phyloP scores from a whole-genome alignment of 1,284 basidiomycete species.

The Agaricales sp. region DNA sequence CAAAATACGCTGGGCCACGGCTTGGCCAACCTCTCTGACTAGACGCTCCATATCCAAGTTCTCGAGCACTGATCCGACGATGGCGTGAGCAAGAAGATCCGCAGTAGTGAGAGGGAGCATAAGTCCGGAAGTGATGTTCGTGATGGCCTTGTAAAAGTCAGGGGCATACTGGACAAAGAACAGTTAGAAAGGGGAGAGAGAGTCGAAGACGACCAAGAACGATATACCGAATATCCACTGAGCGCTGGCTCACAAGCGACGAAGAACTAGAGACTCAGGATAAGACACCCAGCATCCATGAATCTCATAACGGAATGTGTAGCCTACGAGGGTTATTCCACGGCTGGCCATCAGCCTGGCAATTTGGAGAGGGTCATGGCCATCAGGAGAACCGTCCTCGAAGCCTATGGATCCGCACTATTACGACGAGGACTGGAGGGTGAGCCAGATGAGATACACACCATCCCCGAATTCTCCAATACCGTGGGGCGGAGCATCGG shows the following conservation, averaged over 20 bases:
- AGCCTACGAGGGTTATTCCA: conserved; percentile 80
- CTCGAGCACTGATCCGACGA: conserved; percentile 94
- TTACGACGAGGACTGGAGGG: conserved; percentile 7
- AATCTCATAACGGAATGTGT: neutral
- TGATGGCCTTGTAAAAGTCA: conserved; percentile 93
- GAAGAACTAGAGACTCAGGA: neutral
- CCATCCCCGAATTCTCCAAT: conserved; percentile 91
- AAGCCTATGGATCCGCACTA: conserved; percentile 45
- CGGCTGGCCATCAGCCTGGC: conserved; percentile 83
- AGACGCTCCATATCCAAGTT: conserved; percentile 98
- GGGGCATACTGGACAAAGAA: conserved; percentile 94
- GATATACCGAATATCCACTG: conserved; percentile 1
- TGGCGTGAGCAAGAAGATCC: conserved; percentile 92
- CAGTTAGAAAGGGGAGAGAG: conserved; percentile 26
- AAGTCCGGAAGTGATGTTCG: conserved; percentile 84
- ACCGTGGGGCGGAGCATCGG: conserved; percentile 96
- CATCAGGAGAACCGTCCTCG: conserved; percentile 87
- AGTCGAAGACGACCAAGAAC: neutral
- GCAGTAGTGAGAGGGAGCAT: conserved; percentile 97
- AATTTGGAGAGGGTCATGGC: conserved; percentile 83
- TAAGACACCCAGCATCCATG: neutral
- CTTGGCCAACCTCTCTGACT: conserved; percentile 87
- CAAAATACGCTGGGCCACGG: conserved; percentile 86
- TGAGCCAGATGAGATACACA: conserved; percentile 21
- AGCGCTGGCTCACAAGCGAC: conserved; percentile 1